phyloP scores from a whole-genome alignment of 1,284 basidiomycete species.

The Heterobasidion irregulare region DNA sequence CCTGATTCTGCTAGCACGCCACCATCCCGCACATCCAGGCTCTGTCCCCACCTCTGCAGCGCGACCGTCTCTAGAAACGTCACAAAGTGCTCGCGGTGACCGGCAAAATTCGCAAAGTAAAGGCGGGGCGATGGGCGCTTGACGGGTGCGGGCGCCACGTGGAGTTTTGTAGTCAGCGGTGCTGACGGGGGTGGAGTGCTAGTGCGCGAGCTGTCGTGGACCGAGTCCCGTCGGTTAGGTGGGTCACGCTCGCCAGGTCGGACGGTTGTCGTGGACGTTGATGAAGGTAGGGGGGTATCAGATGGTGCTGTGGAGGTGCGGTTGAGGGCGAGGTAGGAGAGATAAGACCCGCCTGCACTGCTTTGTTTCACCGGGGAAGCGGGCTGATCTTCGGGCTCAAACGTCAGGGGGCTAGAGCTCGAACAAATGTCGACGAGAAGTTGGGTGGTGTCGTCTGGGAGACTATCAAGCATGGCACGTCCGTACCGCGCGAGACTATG shows the following conservation, averaged over 20 bases:
- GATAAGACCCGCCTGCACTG: conserved; percentile 20
- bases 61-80: conserved; percentile 89
- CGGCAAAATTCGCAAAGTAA: conserved; percentile 94
- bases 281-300: conserved; percentile 26
- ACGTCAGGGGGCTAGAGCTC: conserved; percentile 43
- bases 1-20: conserved; percentile 5
- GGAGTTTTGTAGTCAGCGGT: conserved; percentile 9
- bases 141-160: conserved; percentile 18
- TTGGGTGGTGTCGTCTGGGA: conserved; percentile 84
- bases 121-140: conserved; percentile 75
- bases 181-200: conserved; percentile 21
- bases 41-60: conserved; percentile 73
- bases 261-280: conserved; percentile 41
- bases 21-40: conserved; percentile 34
- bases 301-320: conserved; percentile 27
- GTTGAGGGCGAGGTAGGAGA: conserved; percentile 62
- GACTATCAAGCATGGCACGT: conserved; percentile 70
- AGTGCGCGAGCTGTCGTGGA: conserved; percentile 16
- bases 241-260: conserved; percentile 27
- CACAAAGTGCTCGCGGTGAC: conserved; percentile 79
- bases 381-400: conserved; percentile 29
- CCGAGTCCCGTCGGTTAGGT: conserved; percentile 21
- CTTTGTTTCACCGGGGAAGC: conserved; percentile 16
- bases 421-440: conserved; percentile 91
- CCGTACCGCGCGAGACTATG: conserved; percentile 81